Conservation (phyloP, 768 basidiomycete genomes). For the Leucosporidium scottii region DNA sequence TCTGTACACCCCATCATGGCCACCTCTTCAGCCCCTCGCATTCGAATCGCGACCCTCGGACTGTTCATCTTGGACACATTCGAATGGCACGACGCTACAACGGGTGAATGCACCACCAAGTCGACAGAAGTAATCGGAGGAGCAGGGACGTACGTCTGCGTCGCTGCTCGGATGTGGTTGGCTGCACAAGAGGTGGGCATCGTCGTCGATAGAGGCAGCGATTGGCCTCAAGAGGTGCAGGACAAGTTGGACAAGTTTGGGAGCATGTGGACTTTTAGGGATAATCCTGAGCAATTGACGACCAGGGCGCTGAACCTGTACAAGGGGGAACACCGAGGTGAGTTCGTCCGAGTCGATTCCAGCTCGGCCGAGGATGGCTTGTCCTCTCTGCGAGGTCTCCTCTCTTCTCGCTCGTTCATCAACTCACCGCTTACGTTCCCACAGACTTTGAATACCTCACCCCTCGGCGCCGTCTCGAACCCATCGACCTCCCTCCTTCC, state of each 20-base stretch:
- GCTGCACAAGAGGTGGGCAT: conserved; percentile 61
- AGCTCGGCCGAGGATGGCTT: not conserved
- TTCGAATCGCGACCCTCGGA: conserved; percentile 49
- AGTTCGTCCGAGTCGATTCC: conserved; percentile 26
- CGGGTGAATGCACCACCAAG: conserved; percentile 27
- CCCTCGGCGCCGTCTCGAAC: conserved; percentile 61
- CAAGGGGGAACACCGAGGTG: conserved; percentile 64
- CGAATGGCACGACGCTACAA: conserved; percentile 52
- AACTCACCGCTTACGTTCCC: too few relatives aligned
- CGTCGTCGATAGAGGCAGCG: conserved; percentile 72
- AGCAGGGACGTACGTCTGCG: conserved; percentile 60
- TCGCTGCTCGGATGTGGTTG: conserved; percentile 80
- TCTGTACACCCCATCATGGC: too few relatives aligned
- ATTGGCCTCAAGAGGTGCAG: conserved; percentile 62
- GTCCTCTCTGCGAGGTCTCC: too few relatives aligned
- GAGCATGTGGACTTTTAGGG: conserved; percentile 71
- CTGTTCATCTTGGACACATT: conserved; percentile 89
- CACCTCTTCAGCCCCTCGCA: too few relatives aligned
- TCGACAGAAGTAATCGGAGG: conserved; percentile 62
- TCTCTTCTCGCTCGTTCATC: too few relatives aligned
- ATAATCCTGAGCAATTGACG: conserved; percentile 53
- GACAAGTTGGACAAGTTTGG: conserved; percentile 58
- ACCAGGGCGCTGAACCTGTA: conserved; percentile 70
- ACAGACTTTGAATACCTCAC: conserved; percentile 67
- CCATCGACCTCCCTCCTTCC: conserved; percentile 58